A percentile compares a stretch with the other conserved stretches of the same genome.
Evolutionary conservation across 75 land plant genomes (phyloP).

Genomic region (Pinus tabuliformis): DNA sequence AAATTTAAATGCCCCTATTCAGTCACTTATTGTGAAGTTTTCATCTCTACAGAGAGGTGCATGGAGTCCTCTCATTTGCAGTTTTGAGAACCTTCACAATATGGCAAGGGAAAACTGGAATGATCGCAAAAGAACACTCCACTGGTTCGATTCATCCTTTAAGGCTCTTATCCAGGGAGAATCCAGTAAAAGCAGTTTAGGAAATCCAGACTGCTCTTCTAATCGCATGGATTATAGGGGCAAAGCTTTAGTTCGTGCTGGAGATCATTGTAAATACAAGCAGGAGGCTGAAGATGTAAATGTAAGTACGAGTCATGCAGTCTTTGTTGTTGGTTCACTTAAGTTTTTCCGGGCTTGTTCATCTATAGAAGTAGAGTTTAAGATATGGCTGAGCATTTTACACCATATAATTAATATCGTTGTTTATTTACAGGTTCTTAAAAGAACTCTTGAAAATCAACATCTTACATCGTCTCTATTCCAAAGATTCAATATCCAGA

Average conservation of each 20-base stretch:
- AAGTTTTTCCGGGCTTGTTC: background rate
- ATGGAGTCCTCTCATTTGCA: background rate
- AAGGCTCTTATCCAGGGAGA: background rate
- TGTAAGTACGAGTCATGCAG: background rate
- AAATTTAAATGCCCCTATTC: background rate
- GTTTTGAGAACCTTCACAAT: background rate
- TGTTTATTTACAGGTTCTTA: background rate
- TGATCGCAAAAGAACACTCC: background rate
- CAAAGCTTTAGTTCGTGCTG: background rate
- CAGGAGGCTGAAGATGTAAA: background rate
- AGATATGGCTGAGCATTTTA: background rate
- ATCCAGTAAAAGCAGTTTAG: background rate
- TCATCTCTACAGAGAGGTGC: background rate
- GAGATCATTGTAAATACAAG: background rate
- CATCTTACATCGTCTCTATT: background rate
- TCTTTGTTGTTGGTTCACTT: background rate
- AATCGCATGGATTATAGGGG: background rate
- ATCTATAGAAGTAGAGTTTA: background rate
- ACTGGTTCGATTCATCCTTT: background rate
- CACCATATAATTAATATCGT: background rate
- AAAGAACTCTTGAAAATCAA: background rate
- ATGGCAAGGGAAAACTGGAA: background rate
- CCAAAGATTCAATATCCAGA: background rate
- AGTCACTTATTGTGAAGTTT: background rate
- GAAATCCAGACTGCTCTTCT: background rate